phyloP scores from a whole-genome alignment of 352 stramenopile species.

The Globisporangium viniferum region DNA sequence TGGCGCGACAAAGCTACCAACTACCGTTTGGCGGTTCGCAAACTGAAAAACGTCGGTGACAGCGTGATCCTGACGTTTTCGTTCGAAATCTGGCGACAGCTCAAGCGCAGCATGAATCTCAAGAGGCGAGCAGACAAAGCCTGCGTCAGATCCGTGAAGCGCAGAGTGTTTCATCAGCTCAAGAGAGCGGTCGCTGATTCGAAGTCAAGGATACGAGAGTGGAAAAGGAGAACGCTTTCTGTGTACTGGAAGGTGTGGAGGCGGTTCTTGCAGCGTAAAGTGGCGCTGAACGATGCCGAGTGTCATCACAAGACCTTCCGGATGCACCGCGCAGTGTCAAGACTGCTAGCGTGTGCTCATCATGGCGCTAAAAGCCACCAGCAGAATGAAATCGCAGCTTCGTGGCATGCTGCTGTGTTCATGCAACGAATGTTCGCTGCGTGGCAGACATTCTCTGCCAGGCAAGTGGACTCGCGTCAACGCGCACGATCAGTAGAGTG shows the following conservation, averaged over 20 bases:
- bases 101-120: background rate
- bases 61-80: background rate
- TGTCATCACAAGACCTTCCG: background rate
- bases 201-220: background rate
- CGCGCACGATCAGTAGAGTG: background rate
- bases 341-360: background rate
- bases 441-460: background rate
- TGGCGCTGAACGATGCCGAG: background rate
- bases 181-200: background rate
- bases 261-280: background rate
- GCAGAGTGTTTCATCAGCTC: background rate
- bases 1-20: background rate
- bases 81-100: background rate
- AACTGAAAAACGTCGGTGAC: background rate
- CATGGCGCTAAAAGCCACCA: background rate
- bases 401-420: background rate
- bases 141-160: background rate
- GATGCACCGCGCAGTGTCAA: background rate
- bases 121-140: background rate
- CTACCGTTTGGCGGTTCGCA: background rate
- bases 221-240: background rate
- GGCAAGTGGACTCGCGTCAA: background rate
- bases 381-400: background rate
- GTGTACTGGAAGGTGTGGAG: conserved; percentile 1
- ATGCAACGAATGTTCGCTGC: background rate